Percentiles rank a stretch among this genome's conserved stretches.
phyloP scores from a whole-genome alignment of 192 early-diverging fungal species.

The Entomortierella parvispora region DNA sequence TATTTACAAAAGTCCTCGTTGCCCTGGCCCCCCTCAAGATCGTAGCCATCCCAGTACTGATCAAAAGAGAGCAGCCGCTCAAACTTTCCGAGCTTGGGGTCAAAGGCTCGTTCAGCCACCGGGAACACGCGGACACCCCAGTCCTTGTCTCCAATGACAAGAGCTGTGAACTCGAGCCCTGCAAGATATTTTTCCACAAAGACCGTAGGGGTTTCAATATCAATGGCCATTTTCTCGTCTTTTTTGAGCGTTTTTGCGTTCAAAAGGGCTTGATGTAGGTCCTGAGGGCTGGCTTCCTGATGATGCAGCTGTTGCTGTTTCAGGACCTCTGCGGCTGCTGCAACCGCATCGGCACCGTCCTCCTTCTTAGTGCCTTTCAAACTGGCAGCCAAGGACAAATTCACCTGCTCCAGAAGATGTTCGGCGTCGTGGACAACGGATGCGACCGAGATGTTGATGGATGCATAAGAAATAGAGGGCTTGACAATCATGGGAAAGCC shows the following conservation, averaged over 20 bases:
- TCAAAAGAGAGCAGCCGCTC: slow-evolving; percentile 59
- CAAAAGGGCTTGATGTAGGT: neutral
- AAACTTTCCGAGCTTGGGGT: slow-evolving; percentile 30
- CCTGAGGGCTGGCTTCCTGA: neutral
- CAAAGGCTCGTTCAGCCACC: slow-evolving; percentile 58
- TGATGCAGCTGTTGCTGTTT: neutral
- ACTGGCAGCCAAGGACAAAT: slow-evolving; percentile 21
- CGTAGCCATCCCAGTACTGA: slow-evolving; percentile 58
- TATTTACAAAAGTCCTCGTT: slow-evolving; percentile 54
- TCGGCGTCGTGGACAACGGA: slow-evolving; percentile 48
- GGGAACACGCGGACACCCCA: slow-evolving; percentile 55
- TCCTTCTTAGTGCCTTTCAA: neutral
- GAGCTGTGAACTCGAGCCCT: slow-evolving; percentile 59
- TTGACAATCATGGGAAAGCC: slow-evolving; percentile 60
- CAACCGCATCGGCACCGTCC: neutral
- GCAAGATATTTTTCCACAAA: slow-evolving; percentile 60
- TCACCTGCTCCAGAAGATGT: slow-evolving; percentile 43
- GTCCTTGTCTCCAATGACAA: slow-evolving; percentile 51
- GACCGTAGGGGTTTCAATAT: slow-evolving; percentile 38
- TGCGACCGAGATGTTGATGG: slow-evolving; percentile 49
- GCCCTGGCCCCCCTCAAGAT: slow-evolving; percentile 34
- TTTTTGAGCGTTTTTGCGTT: neutral
- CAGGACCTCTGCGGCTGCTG: neutral
- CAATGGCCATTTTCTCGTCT: slow-evolving; percentile 13
- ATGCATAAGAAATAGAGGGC: slow-evolving; percentile 59